Conservation (phyloP, 176 grass and related monocot species). For the Raddia guianensis region DNA sequence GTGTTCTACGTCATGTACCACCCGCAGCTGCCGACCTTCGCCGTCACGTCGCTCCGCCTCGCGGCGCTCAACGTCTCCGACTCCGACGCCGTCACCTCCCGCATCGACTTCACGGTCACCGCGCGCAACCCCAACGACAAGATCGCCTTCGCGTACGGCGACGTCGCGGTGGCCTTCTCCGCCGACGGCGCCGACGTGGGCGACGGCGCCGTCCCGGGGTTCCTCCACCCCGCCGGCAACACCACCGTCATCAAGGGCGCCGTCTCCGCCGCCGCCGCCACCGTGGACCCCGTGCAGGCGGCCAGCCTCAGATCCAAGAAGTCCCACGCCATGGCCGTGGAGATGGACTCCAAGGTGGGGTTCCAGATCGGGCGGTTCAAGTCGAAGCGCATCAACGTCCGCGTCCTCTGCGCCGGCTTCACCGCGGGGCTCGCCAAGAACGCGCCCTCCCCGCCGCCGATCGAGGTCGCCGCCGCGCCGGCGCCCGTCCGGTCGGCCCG, state of each 20-base stretch:
- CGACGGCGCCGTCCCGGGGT: conserved; percentile 69
- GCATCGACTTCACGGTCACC: conserved; percentile 81
- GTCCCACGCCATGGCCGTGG: conserved; percentile 49
- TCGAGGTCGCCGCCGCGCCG: conserved; percentile 46
- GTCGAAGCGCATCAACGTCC: conserved; percentile 69
- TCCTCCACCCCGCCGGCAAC: conserved; percentile 68
- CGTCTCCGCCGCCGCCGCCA: conserved; percentile 37
- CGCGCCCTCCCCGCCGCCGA: conserved; percentile 47
- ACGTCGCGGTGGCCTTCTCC: conserved; percentile 62
- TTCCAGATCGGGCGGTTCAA: conserved; percentile 81
- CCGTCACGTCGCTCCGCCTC: conserved; percentile 76
- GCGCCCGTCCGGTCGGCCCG: conserved; percentile 24
- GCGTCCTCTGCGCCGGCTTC: conserved; percentile 68
- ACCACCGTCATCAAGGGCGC: conserved; percentile 67
- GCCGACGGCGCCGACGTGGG: conserved; percentile 59
- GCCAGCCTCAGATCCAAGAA: conserved; percentile 69
- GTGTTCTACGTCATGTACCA: conserved; percentile 86
- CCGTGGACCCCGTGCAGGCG: conserved; percentile 66
- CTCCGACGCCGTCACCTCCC: conserved; percentile 75
- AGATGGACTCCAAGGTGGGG: conserved; percentile 78
- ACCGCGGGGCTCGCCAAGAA: conserved; percentile 50
- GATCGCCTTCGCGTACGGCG: conserved; percentile 72
- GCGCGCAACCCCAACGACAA: conserved; percentile 90
- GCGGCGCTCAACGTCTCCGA: conserved; percentile 68
- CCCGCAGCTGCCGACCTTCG: conserved; percentile 70